Evolutionary conservation across 2,329 filamentous ascomycete species (phyloP), one percentile per base, ranked within the genome.

Genomic region (Myriosclerotinia scirpicola): DNA sequence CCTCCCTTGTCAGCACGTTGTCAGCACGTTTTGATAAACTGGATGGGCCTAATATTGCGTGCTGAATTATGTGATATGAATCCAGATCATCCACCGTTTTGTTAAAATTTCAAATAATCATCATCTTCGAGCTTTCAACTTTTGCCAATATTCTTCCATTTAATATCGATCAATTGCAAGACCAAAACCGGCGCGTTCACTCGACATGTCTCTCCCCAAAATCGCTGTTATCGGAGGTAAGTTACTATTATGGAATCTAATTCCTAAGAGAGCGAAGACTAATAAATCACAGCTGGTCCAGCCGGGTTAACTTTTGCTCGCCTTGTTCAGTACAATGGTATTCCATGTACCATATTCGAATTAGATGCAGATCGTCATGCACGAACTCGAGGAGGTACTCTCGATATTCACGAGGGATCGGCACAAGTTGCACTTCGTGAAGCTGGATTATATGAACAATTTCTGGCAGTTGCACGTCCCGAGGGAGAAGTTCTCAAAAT

Each of bases 381-480:
- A 48, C 59, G 54, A 46, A 60, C 42, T 20, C 26, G 46, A 52
- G 67, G 67, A 5, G 83, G 82, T 2, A 83, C 83, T 42, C 75
- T 85, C 5, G 83, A 83, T 59, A 83, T 85, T 65, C 75, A 77
- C 56, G 69, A 71, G 2, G 64, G 72, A 20, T 68, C 73, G 0
- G 75, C 75, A 1, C 76, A 76, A 64, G 67, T 65, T 40, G 75
- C 74, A 9, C 68, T 76, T 11, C 50, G 68, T 34, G 74, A 73
- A 40, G 74, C 73, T 17, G 73, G 75, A 2, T 66, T 76, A 1
- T 67, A 74, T 36, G 67, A 71, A 40, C 38, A 68, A 53, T 77
- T 76, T 65, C 53, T 69, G 17, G 68, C 61, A 26, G 36, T 69
- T n/a, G 68, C 73, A 44, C 68, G 73, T 12, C 67, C 61, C 3